Evolutionary conservation across 2,329 filamentous ascomycete genomes (phyloP).

Genomic region (Talaromyces sp.): DNA sequence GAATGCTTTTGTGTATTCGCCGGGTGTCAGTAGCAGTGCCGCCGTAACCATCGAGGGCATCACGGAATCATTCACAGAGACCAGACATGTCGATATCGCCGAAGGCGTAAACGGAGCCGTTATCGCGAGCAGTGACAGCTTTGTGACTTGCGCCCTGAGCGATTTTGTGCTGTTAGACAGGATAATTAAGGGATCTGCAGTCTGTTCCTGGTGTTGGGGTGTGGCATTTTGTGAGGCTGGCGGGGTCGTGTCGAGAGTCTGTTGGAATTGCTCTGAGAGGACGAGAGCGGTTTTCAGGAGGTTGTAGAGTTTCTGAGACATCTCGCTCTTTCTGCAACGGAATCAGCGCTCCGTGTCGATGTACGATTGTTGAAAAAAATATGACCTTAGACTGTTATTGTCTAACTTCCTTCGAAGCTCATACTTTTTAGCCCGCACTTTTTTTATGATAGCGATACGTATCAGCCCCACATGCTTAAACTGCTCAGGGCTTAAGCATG

Average conservation of each 20-base stretch:
- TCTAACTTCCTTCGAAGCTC: background rate
- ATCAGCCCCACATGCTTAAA: background rate
- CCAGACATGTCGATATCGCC: conserved; percentile 67
- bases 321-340: conserved; percentile 12
- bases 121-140: conserved; percentile 79
- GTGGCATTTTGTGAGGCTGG: conserved; percentile 3
- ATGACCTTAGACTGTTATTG: too few relatives aligned
- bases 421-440: background rate
- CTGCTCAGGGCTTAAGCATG: background rate
- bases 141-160: conserved; percentile 79
- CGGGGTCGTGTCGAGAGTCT: conserved; percentile 30
- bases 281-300: conserved; percentile 33
- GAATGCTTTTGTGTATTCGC: conserved; percentile 61
- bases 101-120: conserved; percentile 82
- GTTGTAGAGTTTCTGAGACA: conserved; percentile 31
- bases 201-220: too few relatives aligned
- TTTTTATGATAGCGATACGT: background rate
- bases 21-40: conserved; percentile 61
- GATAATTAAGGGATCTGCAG: conserved; percentile 50
- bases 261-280: conserved; percentile 40
- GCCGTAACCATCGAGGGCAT: conserved; percentile 71
- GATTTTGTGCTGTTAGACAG: conserved; percentile 69
- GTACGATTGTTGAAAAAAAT: background rate
- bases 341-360: background rate
- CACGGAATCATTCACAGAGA: conserved; percentile 68